Conservation (phyloP, 495 filamentous ascomycete genomes). For the Penicillium bialowiezense region DNA sequence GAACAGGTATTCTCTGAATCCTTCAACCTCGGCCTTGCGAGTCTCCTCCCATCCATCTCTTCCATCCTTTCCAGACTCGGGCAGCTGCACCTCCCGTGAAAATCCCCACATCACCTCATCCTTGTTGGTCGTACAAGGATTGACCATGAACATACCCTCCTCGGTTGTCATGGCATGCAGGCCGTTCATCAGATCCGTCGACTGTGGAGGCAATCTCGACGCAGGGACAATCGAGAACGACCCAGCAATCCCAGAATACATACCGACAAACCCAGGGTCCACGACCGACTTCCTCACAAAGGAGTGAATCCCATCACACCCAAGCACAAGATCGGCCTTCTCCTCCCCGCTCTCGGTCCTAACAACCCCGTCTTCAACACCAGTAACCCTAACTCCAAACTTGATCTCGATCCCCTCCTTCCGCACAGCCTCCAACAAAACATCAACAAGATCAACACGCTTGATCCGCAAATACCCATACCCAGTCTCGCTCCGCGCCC, state of each 20-base stretch:
- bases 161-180: conserved; percentile 44
- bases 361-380: conserved; percentile 17
- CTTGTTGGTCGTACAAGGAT: conserved; percentile 24
- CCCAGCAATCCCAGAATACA: conserved; percentile 35
- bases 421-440: conserved; percentile 22
- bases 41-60: conserved; percentile 43
- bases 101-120: conserved; percentile 32
- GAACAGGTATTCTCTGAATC: conserved; percentile 30
- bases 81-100: conserved; percentile 23
- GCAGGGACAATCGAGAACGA: conserved; percentile 43
- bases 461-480: conserved; percentile 37
- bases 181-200: conserved; percentile 10
- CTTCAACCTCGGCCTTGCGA: conserved; percentile 34
- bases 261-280: conserved; percentile 24
- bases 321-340: conserved; percentile 51
- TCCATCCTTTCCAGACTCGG: conserved; percentile 26
- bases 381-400: conserved; percentile 17
- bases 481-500: conserved; percentile 20
- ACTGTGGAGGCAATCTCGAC: conserved; percentile 8
- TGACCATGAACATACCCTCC: conserved; percentile 49
- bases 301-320: conserved; percentile 57
- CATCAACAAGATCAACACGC: conserved; percentile 26
- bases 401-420: conserved; percentile 21
- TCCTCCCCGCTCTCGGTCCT: conserved; percentile 29
- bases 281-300: conserved; percentile 28